phyloP scores from a whole-genome alignment of 345 rosid genomes.

The Cardamine chenopodiifolia region DNA sequence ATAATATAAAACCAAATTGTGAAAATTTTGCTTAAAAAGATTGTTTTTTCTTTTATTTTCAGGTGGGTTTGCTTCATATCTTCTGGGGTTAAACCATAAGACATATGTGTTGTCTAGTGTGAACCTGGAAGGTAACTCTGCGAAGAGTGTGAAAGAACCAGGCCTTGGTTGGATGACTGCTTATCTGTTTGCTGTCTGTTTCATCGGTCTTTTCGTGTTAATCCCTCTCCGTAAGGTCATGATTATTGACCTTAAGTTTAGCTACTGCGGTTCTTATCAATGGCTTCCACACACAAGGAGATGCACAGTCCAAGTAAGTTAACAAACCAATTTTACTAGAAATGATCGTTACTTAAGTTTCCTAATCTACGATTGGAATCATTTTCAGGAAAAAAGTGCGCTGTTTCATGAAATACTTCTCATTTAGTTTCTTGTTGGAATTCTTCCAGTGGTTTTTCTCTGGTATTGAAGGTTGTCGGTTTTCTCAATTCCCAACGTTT shows the following conservation, averaged over 20 bases:
- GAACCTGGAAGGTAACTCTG: conserved; percentile 68
- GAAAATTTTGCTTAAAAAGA: neutral
- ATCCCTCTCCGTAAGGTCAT: conserved; percentile 91
- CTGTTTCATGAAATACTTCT: conserved; percentile 74
- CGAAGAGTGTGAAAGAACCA: conserved; percentile 70
- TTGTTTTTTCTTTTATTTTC: neutral
- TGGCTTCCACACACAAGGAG: conserved; percentile 86
- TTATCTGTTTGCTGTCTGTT: conserved; percentile 80
- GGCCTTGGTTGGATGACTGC: conserved; percentile 95
- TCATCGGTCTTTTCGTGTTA: conserved; percentile 88
- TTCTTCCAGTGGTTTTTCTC: conserved; percentile 89
- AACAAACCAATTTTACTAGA: neutral
- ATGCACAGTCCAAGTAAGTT: conserved; percentile 66
- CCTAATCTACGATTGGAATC: neutral
- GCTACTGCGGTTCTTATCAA: conserved; percentile 97
- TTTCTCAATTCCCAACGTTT: conserved; percentile 80
- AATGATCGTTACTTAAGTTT: conserved; percentile 4
- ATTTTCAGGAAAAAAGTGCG: conserved; percentile 72
- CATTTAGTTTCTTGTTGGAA: conserved; percentile 86
- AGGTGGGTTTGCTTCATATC: conserved; percentile 99
- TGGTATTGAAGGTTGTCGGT: conserved; percentile 70
- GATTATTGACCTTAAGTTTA: conserved; percentile 79
- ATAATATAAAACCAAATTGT: conserved; percentile 8
- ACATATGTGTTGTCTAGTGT: conserved; percentile 83
- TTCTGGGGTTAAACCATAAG: conserved; percentile 76